These are phyloP conservation scores for Cyberlindnera veronae DNA, from an alignment of 805 yeast species.

Conservation along the genomic window DNA sequence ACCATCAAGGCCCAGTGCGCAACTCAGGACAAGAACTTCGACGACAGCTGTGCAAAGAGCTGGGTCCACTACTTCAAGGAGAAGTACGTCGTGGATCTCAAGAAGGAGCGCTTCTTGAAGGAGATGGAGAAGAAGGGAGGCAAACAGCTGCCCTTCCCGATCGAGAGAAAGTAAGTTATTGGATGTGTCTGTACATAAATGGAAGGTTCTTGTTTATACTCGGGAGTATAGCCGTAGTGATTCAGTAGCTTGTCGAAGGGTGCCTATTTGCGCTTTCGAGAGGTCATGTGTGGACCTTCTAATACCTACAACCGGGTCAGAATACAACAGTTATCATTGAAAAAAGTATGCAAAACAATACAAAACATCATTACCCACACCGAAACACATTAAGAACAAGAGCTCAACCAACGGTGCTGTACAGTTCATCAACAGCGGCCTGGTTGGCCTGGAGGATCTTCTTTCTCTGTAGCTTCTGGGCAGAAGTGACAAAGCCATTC, in stretches of 20 bases:
- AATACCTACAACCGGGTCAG: too few species aligned
- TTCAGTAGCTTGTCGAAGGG: too few species aligned
- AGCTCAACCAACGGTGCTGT: conserved; percentile 25
- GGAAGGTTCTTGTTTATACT: not conserved
- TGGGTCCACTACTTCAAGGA: conserved; percentile 93
- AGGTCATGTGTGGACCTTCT: too few species aligned
- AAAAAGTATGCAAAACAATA: not conserved
- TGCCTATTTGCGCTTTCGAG: too few species aligned
- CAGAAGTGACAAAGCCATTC: conserved; percentile 89
- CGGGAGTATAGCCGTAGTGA: not conserved
- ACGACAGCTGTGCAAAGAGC: conserved; percentile 73
- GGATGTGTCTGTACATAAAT: not conserved
- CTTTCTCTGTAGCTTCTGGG: conserved; percentile 93
- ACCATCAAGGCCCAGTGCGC: conserved; percentile 57
- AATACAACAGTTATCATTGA: too few species aligned
- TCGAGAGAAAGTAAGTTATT: conserved; percentile 15
- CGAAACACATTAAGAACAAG: not conserved
- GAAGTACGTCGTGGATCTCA: conserved; percentile 74
- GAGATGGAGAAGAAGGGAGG: conserved; percentile 71
- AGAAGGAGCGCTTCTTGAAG: conserved; percentile 61
- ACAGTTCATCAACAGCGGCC: conserved; percentile 65
- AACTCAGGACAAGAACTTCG: conserved; percentile 51
- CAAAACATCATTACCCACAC: not conserved
- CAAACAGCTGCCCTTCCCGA: conserved; percentile 26
- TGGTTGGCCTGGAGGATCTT: conserved; percentile 72